phyloP scores from a whole-genome alignment of 345 rosid species.

The Acer yangbiense region DNA sequence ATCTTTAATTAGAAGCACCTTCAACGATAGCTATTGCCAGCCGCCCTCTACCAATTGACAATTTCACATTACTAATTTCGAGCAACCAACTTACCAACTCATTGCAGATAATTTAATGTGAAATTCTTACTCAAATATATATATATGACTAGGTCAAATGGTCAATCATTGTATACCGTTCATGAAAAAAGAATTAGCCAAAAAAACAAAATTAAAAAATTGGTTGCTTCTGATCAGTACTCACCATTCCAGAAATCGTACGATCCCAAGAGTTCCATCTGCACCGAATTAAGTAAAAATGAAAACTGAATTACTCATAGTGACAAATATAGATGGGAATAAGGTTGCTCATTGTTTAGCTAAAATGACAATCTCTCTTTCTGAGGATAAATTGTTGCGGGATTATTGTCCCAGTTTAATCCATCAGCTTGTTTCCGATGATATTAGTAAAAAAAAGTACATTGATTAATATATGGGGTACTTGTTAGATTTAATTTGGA shows the following conservation, averaged over 20 bases:
- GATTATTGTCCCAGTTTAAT: too few species aligned
- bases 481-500: too few species aligned
- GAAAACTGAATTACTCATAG: background rate
- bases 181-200: background rate
- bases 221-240: background rate
- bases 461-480: too few species aligned
- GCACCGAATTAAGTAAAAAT: constrained; percentile 15
- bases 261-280: constrained; percentile 50
- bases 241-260: constrained; percentile 52
- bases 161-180: background rate
- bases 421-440: too few species aligned
- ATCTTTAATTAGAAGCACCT: background rate
- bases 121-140: too few species aligned
- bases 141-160: background rate
- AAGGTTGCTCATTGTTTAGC: too few species aligned
- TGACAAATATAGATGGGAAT: background rate
- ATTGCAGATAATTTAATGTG: too few species aligned
- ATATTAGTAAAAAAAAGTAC: too few species aligned
- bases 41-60: too few species aligned
- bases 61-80: background rate
- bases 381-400: too few species aligned
- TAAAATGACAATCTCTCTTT: too few species aligned
- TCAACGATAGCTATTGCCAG: background rate
- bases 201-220: too few species aligned
- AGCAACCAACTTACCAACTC: background rate